phyloP scores from a whole-genome alignment of 257 asterid genomes.

The Rubia yunnanensis region DNA sequence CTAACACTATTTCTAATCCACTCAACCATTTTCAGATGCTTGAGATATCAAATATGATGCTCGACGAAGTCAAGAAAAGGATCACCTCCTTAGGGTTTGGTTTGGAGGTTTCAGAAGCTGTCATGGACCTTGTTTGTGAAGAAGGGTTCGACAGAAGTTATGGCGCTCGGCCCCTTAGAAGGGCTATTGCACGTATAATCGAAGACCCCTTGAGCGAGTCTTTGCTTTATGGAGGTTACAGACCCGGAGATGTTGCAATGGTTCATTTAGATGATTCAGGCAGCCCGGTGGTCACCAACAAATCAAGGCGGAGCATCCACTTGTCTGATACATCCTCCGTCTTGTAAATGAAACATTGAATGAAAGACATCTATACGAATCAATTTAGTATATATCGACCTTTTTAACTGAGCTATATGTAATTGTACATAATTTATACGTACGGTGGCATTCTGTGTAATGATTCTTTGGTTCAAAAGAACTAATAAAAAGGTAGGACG shows the following conservation, averaged over 20 bases:
- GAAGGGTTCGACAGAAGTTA: conserved; percentile 88
- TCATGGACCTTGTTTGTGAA: conserved; percentile 60
- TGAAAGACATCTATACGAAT: neutral
- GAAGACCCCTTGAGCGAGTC: conserved; percentile 86
- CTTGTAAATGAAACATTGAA: conserved; percentile 4
- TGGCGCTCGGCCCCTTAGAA: conserved; percentile 91
- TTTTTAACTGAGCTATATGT: neutral
- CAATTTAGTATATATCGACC: neutral
- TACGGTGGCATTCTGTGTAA: neutral
- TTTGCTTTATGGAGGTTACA: conserved; percentile 57
- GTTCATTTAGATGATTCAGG: conserved; percentile 70
- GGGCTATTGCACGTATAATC: conserved; percentile 67
- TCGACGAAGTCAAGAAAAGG: conserved; percentile 71
- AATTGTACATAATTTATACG: conserved; percentile 9
- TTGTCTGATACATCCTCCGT: conserved; percentile 28
- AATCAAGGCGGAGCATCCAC: conserved; percentile 38
- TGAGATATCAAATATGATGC: conserved; percentile 67
- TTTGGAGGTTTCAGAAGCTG: conserved; percentile 78
- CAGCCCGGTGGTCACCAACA: conserved; percentile 52
- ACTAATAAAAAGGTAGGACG: neutral
- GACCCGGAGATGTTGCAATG: conserved; percentile 62
- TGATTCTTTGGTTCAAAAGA: conserved; percentile 9
- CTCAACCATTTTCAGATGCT: conserved; percentile 54
- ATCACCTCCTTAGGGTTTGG: conserved; percentile 53
- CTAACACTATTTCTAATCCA: neutral